Percentiles rank a stretch among this genome's conserved stretches.
Conservation (phyloP, 75 land plant genomes). For the Isoetes taiwanensis region DNA sequence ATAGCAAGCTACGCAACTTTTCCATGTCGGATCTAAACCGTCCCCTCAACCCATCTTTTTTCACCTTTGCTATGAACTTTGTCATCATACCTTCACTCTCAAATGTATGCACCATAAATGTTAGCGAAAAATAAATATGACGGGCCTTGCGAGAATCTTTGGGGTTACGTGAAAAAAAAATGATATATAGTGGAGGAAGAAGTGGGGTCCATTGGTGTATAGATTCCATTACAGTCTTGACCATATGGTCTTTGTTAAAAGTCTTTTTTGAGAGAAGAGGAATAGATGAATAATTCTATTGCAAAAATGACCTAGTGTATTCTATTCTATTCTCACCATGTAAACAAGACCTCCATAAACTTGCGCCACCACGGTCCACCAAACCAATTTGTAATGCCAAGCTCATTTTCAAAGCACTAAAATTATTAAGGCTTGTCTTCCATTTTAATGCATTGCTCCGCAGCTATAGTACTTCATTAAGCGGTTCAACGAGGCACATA, state of each 20-base stretch:
- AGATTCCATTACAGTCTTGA: constrained; percentile 58
- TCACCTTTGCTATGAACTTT: too few relatives aligned
- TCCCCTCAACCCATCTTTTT: too few relatives aligned
- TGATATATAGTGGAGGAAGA: constrained; percentile 72
- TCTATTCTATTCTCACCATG: too few relatives aligned
- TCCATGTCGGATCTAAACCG: too few relatives aligned
- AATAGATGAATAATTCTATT: too few relatives aligned
- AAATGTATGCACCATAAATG: too few relatives aligned
- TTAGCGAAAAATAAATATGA: too few relatives aligned
- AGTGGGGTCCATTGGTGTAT: constrained; percentile 72
- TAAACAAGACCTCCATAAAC: constrained; percentile 98
- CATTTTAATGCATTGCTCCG: constrained; percentile 59
- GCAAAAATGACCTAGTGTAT: too few relatives aligned
- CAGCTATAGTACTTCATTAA: constrained; percentile 70
- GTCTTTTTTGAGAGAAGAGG: too few relatives aligned
- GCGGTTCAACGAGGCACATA: constrained; percentile 82
- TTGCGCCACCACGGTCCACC: constrained; percentile 94
- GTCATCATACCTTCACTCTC: too few relatives aligned
- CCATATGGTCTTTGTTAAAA: constrained; percentile 69
- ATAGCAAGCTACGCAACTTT: too few relatives aligned
- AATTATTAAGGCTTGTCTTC: constrained; percentile 69
- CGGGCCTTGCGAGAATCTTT: constrained; percentile 97
- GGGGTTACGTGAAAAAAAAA: constrained; percentile 90
- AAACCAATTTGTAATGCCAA: constrained; percentile 97
- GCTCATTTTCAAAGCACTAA: constrained; percentile 80